Base-by-base conservation (phyloP, 805 yeast genomes). In the Candida sphagnicola region DNA sequence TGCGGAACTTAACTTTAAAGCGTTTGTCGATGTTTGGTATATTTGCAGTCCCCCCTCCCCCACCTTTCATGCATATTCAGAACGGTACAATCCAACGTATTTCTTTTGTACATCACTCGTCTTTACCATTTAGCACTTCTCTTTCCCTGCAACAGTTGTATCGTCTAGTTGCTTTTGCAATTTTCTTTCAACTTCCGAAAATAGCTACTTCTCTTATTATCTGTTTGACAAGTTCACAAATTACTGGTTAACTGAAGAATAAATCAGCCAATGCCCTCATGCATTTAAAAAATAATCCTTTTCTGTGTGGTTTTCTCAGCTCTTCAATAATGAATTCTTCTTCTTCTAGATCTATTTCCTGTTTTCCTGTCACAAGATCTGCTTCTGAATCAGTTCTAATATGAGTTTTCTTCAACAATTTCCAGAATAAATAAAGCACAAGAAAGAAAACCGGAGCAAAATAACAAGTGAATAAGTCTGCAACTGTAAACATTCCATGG, bases 401-500 rank as follows among this genome's bases (percentile, higher is more conserved):
- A 26, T 50, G 54, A 2, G 68, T 61, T 42, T 51, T 60, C 39
- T 58, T 60, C 30, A 46, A 42, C 8, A 62, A 8, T 39, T 65
- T 65, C 68, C 70, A 65, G 36, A 57, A 55, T 4, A 57, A 15
- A 30, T 35, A 63, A 19, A 58, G 50, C 2, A 34, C 28, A 12
- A 49, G 19, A 37, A 51, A 54, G 36, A 65, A 50, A 4, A 62
- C 62, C 0, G 65, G 70, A 5, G 67, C 68, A 47, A 63, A 63
- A 44, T 64, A 63, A 1, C 63, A 54, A 3, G 69, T 64, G 48
- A 64, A 61, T 41, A 64, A 51, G 43, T 61, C 55, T 15, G 65
- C 58, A 19, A 50, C 66, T 1, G 61, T 40, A 28, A 61, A 55
- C 38, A 57, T 48, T 15, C 65, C 65, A 1, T 69, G 68, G 56